Evolutionary conservation across 2,329 filamentous ascomycete species (phyloP), one percentile per base, ranked within the genome.

Genomic region (Thelonectria discophora): DNA sequence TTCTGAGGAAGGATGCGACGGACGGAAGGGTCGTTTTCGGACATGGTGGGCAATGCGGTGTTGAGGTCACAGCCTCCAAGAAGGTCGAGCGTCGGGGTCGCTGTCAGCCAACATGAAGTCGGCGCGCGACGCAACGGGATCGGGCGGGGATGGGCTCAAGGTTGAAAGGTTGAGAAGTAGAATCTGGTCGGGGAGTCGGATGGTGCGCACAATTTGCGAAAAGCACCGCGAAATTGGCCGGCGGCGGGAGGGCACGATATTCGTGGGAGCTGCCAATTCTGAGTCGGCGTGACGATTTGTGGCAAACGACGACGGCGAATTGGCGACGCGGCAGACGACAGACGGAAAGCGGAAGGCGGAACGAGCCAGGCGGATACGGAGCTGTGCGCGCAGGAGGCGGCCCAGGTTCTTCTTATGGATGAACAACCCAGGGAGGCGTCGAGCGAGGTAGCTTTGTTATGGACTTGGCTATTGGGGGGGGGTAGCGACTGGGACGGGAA

Each of bases 1-100:
- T 82, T 88, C 74, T 91, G 89, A 37, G 88, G 88, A 74, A 90
- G 78, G 67, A 90, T 81, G 74, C 84, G 85, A 73, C 88, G 83
- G 69, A 83, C 82, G 59, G 83, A 80, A 63, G 84, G 82, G 76
- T 91, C 88, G 78, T 84, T 73, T 64, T 73, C 84, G 70, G 87
- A 85, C 88, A 90, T 90, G 72, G 68, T 69, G 60, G 60, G 57
- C 55, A 57, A 62, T 24, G 42, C 48, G 32, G 58, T 63, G 57
- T 59, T 59, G 68, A 71, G 69, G 69, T 71, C 62, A 64, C 50
- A 49, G 55, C 68, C 68, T 70, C 68, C 56, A 61, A 54, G 60
- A 68, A 66, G 59, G 62, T 70, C 58, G 64, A 61, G 57, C 51
- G 47, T 52, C 55, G 57, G 54, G 42, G 45, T 49, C 43, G 63